These are phyloP conservation scores for Angophora floribunda DNA, from an alignment of 345 rosid genomes.

Conservation along the genomic window DNA sequence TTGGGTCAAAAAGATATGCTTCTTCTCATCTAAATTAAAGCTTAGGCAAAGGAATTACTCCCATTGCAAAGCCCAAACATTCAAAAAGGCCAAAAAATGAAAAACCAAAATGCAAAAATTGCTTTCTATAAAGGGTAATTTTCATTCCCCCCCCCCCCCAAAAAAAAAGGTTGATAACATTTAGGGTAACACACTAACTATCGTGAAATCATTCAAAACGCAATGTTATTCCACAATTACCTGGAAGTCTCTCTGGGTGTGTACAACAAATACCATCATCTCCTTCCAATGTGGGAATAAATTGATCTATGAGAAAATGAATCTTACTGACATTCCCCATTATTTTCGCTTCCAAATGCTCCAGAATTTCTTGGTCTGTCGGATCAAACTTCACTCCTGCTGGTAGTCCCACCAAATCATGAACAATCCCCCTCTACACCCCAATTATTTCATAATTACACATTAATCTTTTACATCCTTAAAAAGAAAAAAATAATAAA, in stretches of 20 bases:
- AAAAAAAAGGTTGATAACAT: background rate
- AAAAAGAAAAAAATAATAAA: background rate
- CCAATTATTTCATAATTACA: background rate
- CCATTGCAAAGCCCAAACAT: background rate
- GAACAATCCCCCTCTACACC: conserved; percentile 35
- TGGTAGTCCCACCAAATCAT: conserved; percentile 75
- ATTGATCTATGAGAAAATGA: conserved; percentile 82
- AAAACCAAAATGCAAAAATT: background rate
- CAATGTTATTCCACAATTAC: conserved; percentile 13
- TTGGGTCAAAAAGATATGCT: background rate
- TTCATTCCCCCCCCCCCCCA: accelerated
- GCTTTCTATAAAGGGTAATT: background rate
- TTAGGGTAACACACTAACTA: background rate
- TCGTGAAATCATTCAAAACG: background rate
- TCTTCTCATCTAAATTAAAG: background rate
- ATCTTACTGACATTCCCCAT: conserved; percentile 38
- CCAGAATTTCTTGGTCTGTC: conserved; percentile 76
- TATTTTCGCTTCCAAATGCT: conserved; percentile 75
- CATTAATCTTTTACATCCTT: background rate
- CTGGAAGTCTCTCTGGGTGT: conserved; percentile 91
- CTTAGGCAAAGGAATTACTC: background rate
- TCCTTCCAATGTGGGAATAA: conserved; percentile 80
- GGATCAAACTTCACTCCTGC: conserved; percentile 96
- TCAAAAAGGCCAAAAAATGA: background rate
- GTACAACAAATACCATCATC: conserved; percentile 90